These are phyloP conservation scores for Exophiala phaeomuriformis DNA, from an alignment of 2,329 filamentous ascomycete genomes.

Conservation along the genomic window DNA sequence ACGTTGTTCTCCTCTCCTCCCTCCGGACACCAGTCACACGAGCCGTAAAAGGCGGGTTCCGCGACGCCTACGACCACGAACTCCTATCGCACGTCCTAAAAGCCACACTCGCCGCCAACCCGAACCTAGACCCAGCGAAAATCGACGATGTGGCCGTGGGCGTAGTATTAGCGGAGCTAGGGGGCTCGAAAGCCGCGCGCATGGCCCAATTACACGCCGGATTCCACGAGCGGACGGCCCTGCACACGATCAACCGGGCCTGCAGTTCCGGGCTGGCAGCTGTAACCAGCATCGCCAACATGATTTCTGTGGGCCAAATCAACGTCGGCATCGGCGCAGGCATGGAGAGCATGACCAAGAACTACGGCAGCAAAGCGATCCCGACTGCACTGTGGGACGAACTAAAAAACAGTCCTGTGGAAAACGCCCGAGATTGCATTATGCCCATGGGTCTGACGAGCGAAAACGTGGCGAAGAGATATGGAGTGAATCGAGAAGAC, in stretches of 20 bases:
- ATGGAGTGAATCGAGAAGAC: conserved; percentile 63
- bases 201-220: conserved; percentile 86
- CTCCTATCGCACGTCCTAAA: conserved; percentile 58
- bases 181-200: conserved; percentile 80
- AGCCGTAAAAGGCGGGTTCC: conserved; percentile 73
- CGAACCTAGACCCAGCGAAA: conserved; percentile 60
- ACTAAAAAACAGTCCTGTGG: conserved; percentile 54
- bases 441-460: conserved; percentile 91
- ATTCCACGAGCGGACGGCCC: conserved; percentile 61
- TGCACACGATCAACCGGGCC: conserved; percentile 84
- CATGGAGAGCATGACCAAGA: conserved; percentile 94
- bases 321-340: conserved; percentile 72
- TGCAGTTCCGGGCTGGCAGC: conserved; percentile 73
- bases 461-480: conserved; percentile 77
- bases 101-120: conserved; percentile 65
- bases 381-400: conserved; percentile 73
- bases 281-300: conserved; percentile 64
- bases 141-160: conserved; percentile 81
- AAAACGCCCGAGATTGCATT: conserved; percentile 75
- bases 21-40: conserved; percentile 81
- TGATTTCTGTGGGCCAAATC: conserved; percentile 67
- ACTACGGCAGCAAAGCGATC: conserved; percentile 80
- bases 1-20: conserved; percentile 84
- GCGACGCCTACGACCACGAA: conserved; percentile 86
- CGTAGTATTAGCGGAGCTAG: conserved; percentile 83